Evolutionary conservation across 352 stramenopile species (phyloP).

Genomic region (Phytophthora megakarya): DNA sequence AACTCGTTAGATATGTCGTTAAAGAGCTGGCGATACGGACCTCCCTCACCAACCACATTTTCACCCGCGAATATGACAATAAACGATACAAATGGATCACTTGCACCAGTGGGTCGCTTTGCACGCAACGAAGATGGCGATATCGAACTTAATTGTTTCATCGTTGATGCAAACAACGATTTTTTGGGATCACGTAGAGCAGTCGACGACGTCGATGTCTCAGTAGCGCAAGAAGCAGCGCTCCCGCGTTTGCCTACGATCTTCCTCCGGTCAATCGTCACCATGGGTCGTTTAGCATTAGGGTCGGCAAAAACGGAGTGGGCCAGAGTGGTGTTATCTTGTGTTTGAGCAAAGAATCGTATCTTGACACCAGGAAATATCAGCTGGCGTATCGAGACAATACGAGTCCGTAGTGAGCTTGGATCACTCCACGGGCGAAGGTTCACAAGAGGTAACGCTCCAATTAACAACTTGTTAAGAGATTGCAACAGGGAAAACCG

Average conservation of each 20-base stretch:
- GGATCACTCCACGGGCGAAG: constrained; percentile 58
- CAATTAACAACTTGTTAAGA: constrained; percentile 59
- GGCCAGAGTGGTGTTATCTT: constrained; percentile 73
- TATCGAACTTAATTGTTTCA: constrained; percentile 56
- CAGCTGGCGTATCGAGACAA: constrained; percentile 63
- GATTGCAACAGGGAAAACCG: constrained; percentile 62
- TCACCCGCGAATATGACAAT: constrained; percentile 79
- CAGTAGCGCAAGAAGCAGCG: constrained; percentile 2
- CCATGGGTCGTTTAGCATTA: constrained; percentile 60
- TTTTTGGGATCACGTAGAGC: constrained; percentile 49
- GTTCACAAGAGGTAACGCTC: constrained; percentile 70
- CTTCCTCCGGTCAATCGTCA: constrained; percentile 71
- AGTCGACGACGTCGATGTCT: constrained; percentile 19
- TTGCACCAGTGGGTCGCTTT: constrained; percentile 76
- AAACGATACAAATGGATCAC: constrained; percentile 83
- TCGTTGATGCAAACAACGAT: constrained; percentile 77
- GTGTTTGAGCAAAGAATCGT: constrained; percentile 65
- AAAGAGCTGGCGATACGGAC: constrained; percentile 80
- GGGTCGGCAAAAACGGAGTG: constrained; percentile 49
- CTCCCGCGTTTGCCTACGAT: constrained; percentile 42
- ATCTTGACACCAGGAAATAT: constrained; percentile 83
- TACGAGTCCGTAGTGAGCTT: constrained; percentile 51
- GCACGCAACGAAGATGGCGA: constrained; percentile 56
- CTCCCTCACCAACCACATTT: constrained; percentile 81
- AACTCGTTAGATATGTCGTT: constrained; percentile 78